Conservation (phyloP, 2,329 filamentous ascomycete species). For the Acrocalymma vagum region DNA sequence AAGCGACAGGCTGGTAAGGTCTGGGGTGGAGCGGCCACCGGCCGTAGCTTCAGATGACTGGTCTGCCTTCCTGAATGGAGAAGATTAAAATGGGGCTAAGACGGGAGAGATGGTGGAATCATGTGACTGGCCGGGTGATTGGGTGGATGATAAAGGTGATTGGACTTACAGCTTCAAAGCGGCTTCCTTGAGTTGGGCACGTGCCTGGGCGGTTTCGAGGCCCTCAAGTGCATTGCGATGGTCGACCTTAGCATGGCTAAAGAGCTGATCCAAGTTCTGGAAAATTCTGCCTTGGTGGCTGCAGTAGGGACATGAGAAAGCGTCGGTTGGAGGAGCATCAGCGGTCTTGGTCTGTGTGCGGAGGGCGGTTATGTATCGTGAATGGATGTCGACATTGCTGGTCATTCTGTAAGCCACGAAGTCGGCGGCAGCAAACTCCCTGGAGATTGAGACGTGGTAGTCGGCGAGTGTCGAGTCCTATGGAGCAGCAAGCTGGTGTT, state of each 20-base stretch:
- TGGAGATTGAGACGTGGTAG: constrained; percentile 10
- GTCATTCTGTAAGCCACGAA: constrained; percentile 24
- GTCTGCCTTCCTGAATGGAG: constrained; percentile 25
- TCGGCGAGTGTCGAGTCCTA: constrained; percentile 4
- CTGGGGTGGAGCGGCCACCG: constrained; percentile 35
- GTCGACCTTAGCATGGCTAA: constrained; percentile 34
- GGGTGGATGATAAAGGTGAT: constrained; percentile 4
- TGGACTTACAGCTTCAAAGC: constrained; percentile 32
- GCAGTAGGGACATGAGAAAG: constrained; percentile 40
- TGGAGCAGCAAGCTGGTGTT: background rate
- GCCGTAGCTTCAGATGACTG: constrained; percentile 35
- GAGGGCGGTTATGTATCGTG: constrained; percentile 34
- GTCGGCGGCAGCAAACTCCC: constrained; percentile 5
- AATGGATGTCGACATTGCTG: constrained; percentile 29
- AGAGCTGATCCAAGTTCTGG: constrained; percentile 32
- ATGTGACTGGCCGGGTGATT: constrained; percentile 2
- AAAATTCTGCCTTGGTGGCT: constrained; percentile 37
- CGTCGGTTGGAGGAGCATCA: constrained; percentile 22
- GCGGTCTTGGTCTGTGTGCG: constrained; percentile 36
- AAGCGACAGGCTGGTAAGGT: constrained; percentile 39
- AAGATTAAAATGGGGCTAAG: constrained; percentile 10
- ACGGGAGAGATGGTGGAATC: constrained; percentile 9
- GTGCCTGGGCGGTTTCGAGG: constrained; percentile 26
- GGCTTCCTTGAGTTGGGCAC: constrained; percentile 29
- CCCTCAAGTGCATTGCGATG: constrained; percentile 31